Base-by-base conservation (phyloP, 2,329 filamentous ascomycete species). In the Aspergillus sp. region DNA sequence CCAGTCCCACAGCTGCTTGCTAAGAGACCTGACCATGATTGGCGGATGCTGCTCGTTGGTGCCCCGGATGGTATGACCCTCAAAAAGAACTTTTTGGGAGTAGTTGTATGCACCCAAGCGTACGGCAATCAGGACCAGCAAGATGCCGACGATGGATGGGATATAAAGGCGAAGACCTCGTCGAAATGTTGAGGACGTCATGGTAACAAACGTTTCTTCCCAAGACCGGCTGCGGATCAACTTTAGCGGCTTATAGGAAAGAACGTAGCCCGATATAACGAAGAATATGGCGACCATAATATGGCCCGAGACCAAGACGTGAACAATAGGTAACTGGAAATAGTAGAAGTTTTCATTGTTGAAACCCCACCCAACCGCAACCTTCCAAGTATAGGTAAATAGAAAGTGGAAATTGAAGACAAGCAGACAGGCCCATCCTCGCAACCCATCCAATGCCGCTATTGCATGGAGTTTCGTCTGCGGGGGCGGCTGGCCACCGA, bases 251-350 rank as follows among this genome's bases (percentile, higher is more conserved):
- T 75, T 75, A 56, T 75, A 74, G 27, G 76, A 78, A 47, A 80
- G 69, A n/a, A 78, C 77, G 56, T 80, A 80, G 51, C 78, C 78
- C 8, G 77, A 79, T 24, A 80, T 74, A 34, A 80, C 73, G 62
- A 80, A 80, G 67, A 80, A 80, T 39, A 80, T 75, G 46, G 73
- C 71, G 13, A 80, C 77, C 77, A 78, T 78, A 58, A 79, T 74
- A 59, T 80, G 77, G 22, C 78, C 77, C 4, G 76, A 74, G 55
- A 77, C 75, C 24, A 78, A 61, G 61, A 78, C 65, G 50, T 77
- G 75, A 20, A 79, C 51, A 61, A 79, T 68, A 11, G 77, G 77
- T 4, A 77, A 64, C 59, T 78, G 75, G 51, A 75, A 70, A 13
- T 76, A 61, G 3, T 71, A 69, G 59, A 71, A 77, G 42, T 77